phyloP scores from a whole-genome alignment of 2,329 filamentous ascomycete species.

The Penicillium frequentans region DNA sequence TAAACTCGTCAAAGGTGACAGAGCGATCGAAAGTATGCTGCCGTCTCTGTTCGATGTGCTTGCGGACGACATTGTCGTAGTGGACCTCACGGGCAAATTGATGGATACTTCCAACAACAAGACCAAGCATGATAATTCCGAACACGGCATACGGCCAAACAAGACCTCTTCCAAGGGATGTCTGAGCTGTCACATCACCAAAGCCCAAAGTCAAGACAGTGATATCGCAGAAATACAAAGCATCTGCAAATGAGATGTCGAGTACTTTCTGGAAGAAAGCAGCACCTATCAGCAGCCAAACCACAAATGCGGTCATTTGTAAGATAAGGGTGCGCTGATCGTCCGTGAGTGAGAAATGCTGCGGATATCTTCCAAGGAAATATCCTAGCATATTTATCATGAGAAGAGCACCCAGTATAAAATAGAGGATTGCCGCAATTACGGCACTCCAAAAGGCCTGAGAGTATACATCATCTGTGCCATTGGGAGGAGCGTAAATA shows the following conservation, averaged over 20 bases:
- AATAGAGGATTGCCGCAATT: constrained; percentile 76
- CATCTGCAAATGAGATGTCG: constrained; percentile 73
- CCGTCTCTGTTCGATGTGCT: constrained; percentile 57
- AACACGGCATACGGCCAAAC: constrained; percentile 81
- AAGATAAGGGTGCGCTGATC: constrained; percentile 86
- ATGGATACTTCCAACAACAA: constrained; percentile 78
- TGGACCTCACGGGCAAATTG: constrained; percentile 62
- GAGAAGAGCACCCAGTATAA: constrained; percentile 73
- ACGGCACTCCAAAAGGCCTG: constrained; percentile 88
- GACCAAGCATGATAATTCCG: constrained; percentile 79
- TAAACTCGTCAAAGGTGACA: constrained; percentile 40
- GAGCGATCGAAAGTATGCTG: constrained; percentile 56
- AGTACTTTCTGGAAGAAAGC: constrained; percentile 73
- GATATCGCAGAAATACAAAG: constrained; percentile 76
- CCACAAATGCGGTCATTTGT: constrained; percentile 81
- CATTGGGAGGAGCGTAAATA: constrained; percentile 54
- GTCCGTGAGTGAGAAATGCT: constrained; percentile 74
- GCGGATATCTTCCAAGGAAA: constrained; percentile 69
- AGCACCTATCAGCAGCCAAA: constrained; percentile 77
- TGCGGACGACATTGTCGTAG: constrained; percentile 61
- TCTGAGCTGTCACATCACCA: constrained; percentile 60
- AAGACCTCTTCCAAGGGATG: constrained; percentile 64
- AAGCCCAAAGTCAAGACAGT: constrained; percentile 63
- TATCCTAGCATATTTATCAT: constrained; percentile 79
- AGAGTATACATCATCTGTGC: constrained; percentile 60